A percentile compares a stretch with the other conserved stretches of the same genome.
Evolutionary conservation across 768 basidiomycete genomes (phyloP).

Genomic region (Pleurotus platypus): DNA sequence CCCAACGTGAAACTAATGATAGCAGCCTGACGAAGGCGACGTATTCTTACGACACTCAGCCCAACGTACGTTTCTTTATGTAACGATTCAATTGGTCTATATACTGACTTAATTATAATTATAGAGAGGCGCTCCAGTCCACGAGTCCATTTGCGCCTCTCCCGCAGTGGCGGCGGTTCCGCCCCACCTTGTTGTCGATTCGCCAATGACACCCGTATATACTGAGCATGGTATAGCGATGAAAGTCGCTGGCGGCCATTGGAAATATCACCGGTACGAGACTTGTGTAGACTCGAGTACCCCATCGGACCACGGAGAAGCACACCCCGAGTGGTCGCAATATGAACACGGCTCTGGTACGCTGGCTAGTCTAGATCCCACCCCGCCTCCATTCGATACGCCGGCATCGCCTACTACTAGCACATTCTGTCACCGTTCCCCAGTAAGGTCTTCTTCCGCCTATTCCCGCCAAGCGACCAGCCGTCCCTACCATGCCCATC

Average conservation of each 20-base stretch:
- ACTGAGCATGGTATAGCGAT: neutral
- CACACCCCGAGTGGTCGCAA: too few species aligned
- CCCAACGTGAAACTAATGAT: neutral
- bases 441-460: neutral
- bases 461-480: neutral
- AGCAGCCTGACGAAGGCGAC: neutral
- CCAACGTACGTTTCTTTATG: neutral
- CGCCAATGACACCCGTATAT: neutral
- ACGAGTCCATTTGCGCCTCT: neutral
- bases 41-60: neutral
- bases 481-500: neutral
- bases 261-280: too few species aligned
- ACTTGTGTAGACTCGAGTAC: too few species aligned
- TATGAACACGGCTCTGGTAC: too few species aligned
- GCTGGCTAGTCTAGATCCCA: too few species aligned
- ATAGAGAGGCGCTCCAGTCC: neutral
- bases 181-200: constrained; percentile 1
- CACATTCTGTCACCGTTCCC: neutral
- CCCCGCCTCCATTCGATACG: too few species aligned
- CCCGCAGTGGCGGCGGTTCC: constrained; percentile 1
- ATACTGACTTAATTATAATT: too few species aligned
- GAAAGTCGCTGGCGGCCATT: neutral
- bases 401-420: neutral
- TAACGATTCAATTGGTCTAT: neutral
- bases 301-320: too few species aligned